Base-by-base conservation (phyloP, 176 grass and related monocot species). In the Tuctoria greenei region DNA sequence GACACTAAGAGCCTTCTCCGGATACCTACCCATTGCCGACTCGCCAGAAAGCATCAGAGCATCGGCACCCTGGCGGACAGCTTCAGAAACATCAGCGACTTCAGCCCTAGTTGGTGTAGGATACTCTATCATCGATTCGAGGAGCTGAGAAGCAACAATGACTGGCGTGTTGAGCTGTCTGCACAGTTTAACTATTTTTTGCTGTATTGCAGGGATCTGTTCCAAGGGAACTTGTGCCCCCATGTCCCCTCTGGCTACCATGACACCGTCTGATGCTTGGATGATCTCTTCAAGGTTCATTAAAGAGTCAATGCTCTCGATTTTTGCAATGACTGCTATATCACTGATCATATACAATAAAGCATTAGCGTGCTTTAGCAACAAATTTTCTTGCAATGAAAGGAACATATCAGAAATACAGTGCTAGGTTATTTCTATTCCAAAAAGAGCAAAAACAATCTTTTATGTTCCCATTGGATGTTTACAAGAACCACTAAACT, bases 21-120 rank as follows among this genome's bases (percentile, higher is more conserved):
- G 95, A 69, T 88, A 95, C 28, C 82, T 93, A 3, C 95, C 95
- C 95, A 98, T 98, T 34, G 95, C 95, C n/a, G 95, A 98, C 55
- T 98, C 95, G 5, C 95, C 95, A 84, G 95, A 98, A 72, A 98
- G 86, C 95, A 98, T 98, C 16, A 98, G 84, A 45, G 95, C 95
- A 64, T 98, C 95, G 1, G 89, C 91, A 21, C 95, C 57, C 71
- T 98, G 95, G 14, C 87, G 87, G 56, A 98, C 95, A 31, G 95
- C 95, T 86, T 98, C 95, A 66, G 91, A 94, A 43, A 98, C 89
- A 84, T 98, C 95, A 28, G 95, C 91, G 50, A 98, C 95, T 79
- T 98, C 95, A 18, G 95, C 95, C 72, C 95, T 87, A 59, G 95
- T 98, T 46, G 91, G 95, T 35, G 80, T 94, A 16, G 95, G 95